Percentiles rank a stretch among this genome's conserved stretches.
phyloP scores from a whole-genome alignment of 2,329 filamentous ascomycete genomes.

The Colletotrichum spaethianum region DNA sequence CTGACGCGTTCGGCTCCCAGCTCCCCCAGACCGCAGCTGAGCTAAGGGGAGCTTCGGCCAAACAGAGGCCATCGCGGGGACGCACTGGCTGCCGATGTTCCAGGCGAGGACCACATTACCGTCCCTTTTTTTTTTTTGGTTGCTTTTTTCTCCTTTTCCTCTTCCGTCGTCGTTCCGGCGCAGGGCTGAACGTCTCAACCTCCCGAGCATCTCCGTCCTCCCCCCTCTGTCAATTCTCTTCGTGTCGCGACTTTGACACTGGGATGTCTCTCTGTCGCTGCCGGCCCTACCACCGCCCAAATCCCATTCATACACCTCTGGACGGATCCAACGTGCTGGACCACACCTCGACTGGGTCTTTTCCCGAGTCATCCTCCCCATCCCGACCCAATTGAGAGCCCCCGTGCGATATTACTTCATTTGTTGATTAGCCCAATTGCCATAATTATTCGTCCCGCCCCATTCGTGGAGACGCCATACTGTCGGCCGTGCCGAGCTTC shows the following conservation, averaged over 20 bases:
- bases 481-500: constrained; percentile 35
- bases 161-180: neutral
- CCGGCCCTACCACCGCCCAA: constrained; percentile 1
- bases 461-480: constrained; percentile 25
- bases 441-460: constrained; percentile 12
- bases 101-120: constrained; percentile 4
- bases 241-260: neutral
- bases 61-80: constrained; percentile 15
- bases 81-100: constrained; percentile 31
- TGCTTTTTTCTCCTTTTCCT: neutral
- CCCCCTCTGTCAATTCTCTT: neutral
- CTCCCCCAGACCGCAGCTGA: neutral
- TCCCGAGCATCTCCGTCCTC: constrained; percentile 11
- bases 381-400: neutral
- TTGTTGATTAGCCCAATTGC: neutral
- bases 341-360: constrained; percentile 24
- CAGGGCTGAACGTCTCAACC: constrained; percentile 12
- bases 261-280: constrained; percentile 11
- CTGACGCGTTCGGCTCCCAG: constrained; percentile 37
- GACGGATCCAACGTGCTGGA: constrained; percentile 30
- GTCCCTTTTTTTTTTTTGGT: neutral
- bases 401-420: neutral
- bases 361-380: constrained; percentile 19
- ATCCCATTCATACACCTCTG: neutral
- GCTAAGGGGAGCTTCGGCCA: neutral